Percentiles rank a stretch among this genome's conserved stretches.
Evolutionary conservation across 2,329 filamentous ascomycete species (phyloP).

Genomic region (Fusarium domesticum): DNA sequence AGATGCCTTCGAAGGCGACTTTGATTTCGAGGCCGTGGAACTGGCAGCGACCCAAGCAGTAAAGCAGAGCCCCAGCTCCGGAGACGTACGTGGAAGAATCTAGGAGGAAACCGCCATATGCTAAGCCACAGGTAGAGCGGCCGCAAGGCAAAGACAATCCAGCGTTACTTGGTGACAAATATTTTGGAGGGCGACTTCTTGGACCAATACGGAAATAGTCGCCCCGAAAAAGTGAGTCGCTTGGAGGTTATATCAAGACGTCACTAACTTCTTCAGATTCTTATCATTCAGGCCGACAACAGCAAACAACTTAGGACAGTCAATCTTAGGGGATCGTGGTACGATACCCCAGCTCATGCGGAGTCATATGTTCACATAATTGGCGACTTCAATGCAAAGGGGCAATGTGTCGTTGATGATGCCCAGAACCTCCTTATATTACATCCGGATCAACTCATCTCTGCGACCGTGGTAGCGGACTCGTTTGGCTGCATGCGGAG

Average conservation of each 20-base stretch:
- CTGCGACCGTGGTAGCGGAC: slow-evolving; percentile 92
- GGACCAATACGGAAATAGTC: slow-evolving; percentile 57
- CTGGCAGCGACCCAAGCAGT: slow-evolving; percentile 68
- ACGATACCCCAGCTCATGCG: slow-evolving; percentile 70
- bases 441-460: slow-evolving; percentile 93
- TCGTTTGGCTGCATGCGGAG: slow-evolving; percentile 89
- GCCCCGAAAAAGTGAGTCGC: slow-evolving; percentile 67
- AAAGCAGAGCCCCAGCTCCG: slow-evolving; percentile 30
- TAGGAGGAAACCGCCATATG: slow-evolving; percentile 35
- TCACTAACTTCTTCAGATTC: slow-evolving; percentile 51
- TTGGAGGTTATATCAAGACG: not conserved
- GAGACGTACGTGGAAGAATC: slow-evolving; percentile 38
- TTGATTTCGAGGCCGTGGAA: slow-evolving; percentile 76
- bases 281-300: slow-evolving; percentile 78
- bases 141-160: slow-evolving; percentile 69
- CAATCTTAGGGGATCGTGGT: slow-evolving; percentile 81
- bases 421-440: slow-evolving; percentile 80
- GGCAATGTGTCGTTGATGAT: slow-evolving; percentile 81
- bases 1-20: slow-evolving; percentile 61
- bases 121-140: slow-evolving; percentile 68
- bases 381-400: slow-evolving; percentile 66
- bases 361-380: slow-evolving; percentile 84
- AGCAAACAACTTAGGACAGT: slow-evolving; percentile 65
- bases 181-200: slow-evolving; percentile 67
- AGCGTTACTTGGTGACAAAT: slow-evolving; percentile 79